Evolutionary conservation across 805 yeast species (phyloP), one percentile per base, ranked within the genome.

Genomic region (Cyberlindnera americana): DNA sequence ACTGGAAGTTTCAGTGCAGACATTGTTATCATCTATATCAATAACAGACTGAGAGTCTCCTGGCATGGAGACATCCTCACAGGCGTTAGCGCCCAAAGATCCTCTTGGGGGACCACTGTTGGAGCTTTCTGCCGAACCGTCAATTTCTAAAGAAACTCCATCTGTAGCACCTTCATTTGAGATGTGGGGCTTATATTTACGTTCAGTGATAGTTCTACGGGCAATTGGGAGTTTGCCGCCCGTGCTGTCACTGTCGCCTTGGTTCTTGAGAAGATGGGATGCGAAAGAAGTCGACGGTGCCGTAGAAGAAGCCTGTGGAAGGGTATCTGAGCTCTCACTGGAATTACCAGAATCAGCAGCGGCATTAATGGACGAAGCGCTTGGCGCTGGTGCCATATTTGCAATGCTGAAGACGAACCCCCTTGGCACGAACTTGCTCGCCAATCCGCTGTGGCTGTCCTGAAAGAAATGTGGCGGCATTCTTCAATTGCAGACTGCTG

Each of bases 381-480:
- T 28, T 31, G 18, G 29, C 12, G 27, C n/a, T 5, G 35, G 23
- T 13, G 16, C 37, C 30, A 25, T 29, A 29, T 33, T 34, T n/a
- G 40, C 50, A 25, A 53, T 28, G 37, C 43, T 53, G 29, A 55
- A 37, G 19, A 52, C 43, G 33, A 55, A 47, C 10, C 47, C 18
- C 24, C 56, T 37, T 16, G 60, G 52, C 19, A 46, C 36, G 26
- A 54, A 53, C 43, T 51, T 49, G 38, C 33, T 51, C 27, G 38
- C 53, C 25, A 46, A 34, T 4, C 52, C 50, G 7, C 32, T 29
- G 4, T 47, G 51, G 3, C 48, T 52, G 31, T 54, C 58, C 23
- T 55, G 52, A 36, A 54, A 54, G 44, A 55, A 53, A 19, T 49
- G 53, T 2, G 57, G 44, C 3, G 53, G 33, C 58, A 53, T 54